A percentile compares a stretch with the other conserved stretches of the same genome.
Evolutionary conservation across 1,284 basidiomycete species (phyloP).

Genomic region (Ustilago esculenta): DNA sequence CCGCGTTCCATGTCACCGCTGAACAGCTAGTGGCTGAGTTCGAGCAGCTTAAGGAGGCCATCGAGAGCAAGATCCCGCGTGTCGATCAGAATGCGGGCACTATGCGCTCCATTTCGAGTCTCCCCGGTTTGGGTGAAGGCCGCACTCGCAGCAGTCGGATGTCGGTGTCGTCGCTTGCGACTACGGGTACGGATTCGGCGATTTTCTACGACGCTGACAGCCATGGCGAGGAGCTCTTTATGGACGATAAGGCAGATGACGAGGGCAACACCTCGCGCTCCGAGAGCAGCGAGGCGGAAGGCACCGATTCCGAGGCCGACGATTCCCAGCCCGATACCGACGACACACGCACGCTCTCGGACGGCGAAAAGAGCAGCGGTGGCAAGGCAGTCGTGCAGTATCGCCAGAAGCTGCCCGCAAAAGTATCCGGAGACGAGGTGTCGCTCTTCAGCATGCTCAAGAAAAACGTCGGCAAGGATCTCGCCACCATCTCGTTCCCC

Average conservation of each 20-base stretch:
- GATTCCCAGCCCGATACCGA: conserved; percentile 32
- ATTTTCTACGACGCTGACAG: conserved; percentile 64
- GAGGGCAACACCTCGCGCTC: conserved; percentile 48
- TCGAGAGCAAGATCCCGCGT: conserved; percentile 52
- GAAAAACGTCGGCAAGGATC: conserved; percentile 77
- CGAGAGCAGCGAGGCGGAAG: conserved; percentile 55
- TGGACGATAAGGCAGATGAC: conserved; percentile 47
- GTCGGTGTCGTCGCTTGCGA: conserved; percentile 51
- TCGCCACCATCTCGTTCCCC: conserved; percentile 66
- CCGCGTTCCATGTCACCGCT: conserved; percentile 37
- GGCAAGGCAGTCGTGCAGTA: conserved; percentile 36
- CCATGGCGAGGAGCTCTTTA: conserved; percentile 45
- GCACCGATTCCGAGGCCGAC: conserved; percentile 66
- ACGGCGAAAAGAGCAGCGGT: conserved; percentile 3
- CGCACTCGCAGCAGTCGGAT: conserved; percentile 25
- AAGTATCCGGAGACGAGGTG: conserved; percentile 78
- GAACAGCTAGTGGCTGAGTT: conserved; percentile 55
- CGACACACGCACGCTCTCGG: conserved; percentile 30
- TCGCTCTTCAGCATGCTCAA: conserved; percentile 85
- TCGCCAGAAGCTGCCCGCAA: conserved; percentile 72
- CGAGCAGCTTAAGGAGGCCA: conserved; percentile 47
- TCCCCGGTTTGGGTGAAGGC: conserved; percentile 4
- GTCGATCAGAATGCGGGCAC: conserved; percentile 36
- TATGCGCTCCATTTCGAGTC: conserved; percentile 47
- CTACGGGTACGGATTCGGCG: conserved; percentile 54